Percentiles rank a stretch among this genome's conserved stretches.
Conservation (phyloP, 2,329 filamentous ascomycete genomes). For the Ceratocystis albifundus region DNA sequence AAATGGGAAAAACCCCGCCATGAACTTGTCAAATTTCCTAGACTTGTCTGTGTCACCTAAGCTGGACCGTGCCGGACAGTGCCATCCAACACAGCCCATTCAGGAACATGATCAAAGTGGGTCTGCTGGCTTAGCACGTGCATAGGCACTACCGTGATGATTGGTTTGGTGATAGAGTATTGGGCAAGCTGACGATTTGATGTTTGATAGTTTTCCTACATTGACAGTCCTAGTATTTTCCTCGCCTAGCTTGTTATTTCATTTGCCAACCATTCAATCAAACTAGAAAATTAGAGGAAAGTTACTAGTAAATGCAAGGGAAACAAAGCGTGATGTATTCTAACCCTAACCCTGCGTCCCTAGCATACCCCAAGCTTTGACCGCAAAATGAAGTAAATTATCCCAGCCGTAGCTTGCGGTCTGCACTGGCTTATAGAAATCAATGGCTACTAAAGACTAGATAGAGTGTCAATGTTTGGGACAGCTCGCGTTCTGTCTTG, state of each 20-base stretch:
- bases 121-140: constrained; percentile 2
- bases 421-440: no score
- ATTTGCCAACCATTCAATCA: no score
- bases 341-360: neutral
- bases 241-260: no score
- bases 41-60: constrained; percentile 6
- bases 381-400: neutral
- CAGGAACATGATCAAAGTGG: constrained; percentile 5
- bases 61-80: constrained; percentile 1
- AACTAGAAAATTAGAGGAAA: no score
- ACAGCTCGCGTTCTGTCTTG: neutral
- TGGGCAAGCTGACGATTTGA: no score
- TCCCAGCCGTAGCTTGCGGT: no score
- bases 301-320: neutral
- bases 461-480: neutral
- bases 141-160: constrained; percentile 4
- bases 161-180: neutral
- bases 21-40: neutral
- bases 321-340: neutral
- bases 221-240: no score
- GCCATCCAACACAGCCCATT: neutral
- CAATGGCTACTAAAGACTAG: no score
- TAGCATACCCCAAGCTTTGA: neutral
- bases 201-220: no score
- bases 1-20: neutral